These are phyloP conservation scores for Urostyla sp. DNA, from an alignment of 73 alveolate species.

Conservation along the genomic window DNA sequence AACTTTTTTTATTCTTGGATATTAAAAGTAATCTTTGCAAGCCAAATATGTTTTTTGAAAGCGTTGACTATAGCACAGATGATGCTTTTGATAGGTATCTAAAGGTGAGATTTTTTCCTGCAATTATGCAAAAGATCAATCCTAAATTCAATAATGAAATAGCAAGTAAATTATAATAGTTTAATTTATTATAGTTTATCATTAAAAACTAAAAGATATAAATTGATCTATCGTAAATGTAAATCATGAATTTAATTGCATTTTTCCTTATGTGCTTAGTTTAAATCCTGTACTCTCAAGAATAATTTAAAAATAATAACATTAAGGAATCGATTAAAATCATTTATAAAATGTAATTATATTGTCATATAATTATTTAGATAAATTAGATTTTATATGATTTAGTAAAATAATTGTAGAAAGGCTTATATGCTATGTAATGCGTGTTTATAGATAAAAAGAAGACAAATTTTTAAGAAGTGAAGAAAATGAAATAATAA, in stretches of 20 bases:
- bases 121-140: constrained; percentile 22
- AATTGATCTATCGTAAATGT: constrained; percentile 18
- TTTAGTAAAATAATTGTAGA: background rate
- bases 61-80: constrained; percentile 14
- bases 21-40: background rate
- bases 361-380: background rate
- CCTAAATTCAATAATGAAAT: background rate
- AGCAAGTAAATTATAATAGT: too few species aligned
- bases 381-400: background rate
- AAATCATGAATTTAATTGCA: constrained; percentile 28
- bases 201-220: background rate
- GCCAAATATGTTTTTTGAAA: constrained; percentile 1
- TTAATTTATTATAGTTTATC: too few species aligned
- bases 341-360: background rate
- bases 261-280: background rate
- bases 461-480: constrained; percentile 32
- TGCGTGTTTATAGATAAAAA: constrained; percentile 34
- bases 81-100: constrained; percentile 51
- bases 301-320: background rate
- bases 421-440: constrained; percentile 8
- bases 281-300: constrained; percentile 5
- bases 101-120: constrained; percentile 32
- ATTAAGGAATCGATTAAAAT: too few species aligned
- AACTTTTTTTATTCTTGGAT: constrained; percentile 17
- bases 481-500: constrained; percentile 9